These are phyloP conservation scores for Porphyra umbilicalis DNA, from an alignment of 31 red algal genomes.

Conservation along the genomic window DNA sequence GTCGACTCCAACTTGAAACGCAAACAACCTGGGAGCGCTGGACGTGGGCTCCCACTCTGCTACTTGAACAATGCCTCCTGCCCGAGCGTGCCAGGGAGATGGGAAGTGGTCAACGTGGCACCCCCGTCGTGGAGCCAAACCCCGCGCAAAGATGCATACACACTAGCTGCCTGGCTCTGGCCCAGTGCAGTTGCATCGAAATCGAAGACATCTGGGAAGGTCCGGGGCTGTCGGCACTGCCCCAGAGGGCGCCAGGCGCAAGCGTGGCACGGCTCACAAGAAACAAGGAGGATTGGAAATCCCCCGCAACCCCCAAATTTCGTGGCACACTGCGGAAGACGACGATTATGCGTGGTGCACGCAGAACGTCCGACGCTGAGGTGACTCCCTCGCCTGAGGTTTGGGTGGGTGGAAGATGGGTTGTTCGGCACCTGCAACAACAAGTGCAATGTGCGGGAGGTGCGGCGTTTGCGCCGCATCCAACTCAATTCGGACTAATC, in stretches of 20 bases:
- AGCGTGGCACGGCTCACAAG: constrained; percentile 1
- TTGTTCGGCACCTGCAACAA: neutral
- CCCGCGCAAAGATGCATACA: neutral
- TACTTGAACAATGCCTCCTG: too few relatives aligned
- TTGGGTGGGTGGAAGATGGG: neutral
- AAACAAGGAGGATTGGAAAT: neutral
- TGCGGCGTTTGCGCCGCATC: neutral
- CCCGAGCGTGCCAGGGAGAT: too few relatives aligned
- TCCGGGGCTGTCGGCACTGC: neutral
- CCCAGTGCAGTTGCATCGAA: neutral
- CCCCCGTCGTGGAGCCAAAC: neutral
- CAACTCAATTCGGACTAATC: constrained; percentile 2
- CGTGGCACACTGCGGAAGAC: neutral
- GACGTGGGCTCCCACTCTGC: too few relatives aligned
- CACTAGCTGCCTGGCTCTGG: neutral
- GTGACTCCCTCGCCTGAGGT: neutral
- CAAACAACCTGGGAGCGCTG: too few relatives aligned
- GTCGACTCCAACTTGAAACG: too few relatives aligned
- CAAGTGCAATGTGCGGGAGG: neutral
- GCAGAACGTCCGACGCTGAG: neutral
- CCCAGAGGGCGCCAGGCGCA: neutral
- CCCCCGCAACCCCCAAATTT: neutral
- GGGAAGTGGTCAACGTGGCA: too few relatives aligned
- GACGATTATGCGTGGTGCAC: neutral
- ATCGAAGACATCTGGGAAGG: neutral